These are phyloP conservation scores for Coniella vitis DNA, from an alignment of 2,329 filamentous ascomycete species.

Conservation along the genomic window DNA sequence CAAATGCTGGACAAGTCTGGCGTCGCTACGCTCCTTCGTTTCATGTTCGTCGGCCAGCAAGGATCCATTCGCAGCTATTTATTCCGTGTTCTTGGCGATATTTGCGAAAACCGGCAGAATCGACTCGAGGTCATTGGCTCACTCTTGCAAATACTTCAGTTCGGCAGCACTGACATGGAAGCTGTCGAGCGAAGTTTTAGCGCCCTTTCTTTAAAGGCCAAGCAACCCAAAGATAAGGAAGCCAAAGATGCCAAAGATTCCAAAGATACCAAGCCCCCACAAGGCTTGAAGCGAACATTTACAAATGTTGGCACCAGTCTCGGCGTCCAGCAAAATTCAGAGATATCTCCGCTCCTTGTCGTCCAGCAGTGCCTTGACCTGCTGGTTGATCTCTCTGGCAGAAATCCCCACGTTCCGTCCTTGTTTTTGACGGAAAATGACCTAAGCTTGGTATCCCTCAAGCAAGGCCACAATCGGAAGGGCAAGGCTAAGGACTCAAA, in stretches of 20 bases:
- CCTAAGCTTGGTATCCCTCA: slow-evolving; percentile 62
- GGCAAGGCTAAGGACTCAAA: slow-evolving; percentile 82
- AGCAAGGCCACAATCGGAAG: slow-evolving; percentile 71
- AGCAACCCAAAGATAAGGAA: slow-evolving; percentile 64
- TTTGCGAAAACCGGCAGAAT: slow-evolving; percentile 96
- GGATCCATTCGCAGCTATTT: slow-evolving; percentile 78
- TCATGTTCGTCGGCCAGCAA: slow-evolving; percentile 96
- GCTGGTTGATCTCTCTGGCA: slow-evolving; percentile 73
- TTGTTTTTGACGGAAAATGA: slow-evolving; percentile 96
- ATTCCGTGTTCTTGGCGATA: slow-evolving; percentile 80
- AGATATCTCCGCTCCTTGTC: slow-evolving; percentile 89
- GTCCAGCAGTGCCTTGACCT: slow-evolving; percentile 91
- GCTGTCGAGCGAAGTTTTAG: slow-evolving; percentile 95
- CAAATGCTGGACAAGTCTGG: slow-evolving; percentile 97
- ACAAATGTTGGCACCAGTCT: slow-evolving; percentile 47
- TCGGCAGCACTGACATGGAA: slow-evolving; percentile 86
- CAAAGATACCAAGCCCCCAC: slow-evolving; percentile 64
- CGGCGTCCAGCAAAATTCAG: slow-evolving; percentile 58
- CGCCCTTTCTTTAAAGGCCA: slow-evolving; percentile 84
- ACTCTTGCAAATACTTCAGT: slow-evolving; percentile 86
- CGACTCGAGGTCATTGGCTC: slow-evolving; percentile 90
- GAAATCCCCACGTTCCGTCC: slow-evolving; percentile 79
- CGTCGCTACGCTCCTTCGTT: slow-evolving; percentile 88
- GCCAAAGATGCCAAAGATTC: slow-evolving; percentile 64
- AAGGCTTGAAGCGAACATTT: slow-evolving; percentile 67